phyloP scores from a whole-genome alignment of 1,284 basidiomycete species.

The Pseudozyma flocculosa region DNA sequence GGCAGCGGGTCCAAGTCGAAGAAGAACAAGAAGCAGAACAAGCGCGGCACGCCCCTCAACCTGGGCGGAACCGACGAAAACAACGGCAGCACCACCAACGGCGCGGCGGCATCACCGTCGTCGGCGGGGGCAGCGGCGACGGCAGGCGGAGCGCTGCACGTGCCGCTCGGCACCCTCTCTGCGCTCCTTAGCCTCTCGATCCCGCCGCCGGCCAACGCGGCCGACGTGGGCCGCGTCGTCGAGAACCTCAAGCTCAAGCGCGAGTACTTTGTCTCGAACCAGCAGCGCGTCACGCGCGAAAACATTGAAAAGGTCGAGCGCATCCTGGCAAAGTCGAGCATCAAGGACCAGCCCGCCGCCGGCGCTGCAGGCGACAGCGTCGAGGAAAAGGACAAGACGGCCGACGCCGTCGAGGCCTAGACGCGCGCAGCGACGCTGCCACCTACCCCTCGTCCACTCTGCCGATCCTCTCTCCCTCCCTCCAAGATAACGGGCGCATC shows the following conservation, averaged over 20 bases:
- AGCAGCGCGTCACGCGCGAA: constrained; percentile 62
- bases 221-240: constrained; percentile 79
- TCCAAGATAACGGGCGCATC: too few relatives aligned
- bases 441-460: not conserved
- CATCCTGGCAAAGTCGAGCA: constrained; percentile 31
- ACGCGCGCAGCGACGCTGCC: not conserved
- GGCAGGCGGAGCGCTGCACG: constrained; percentile 63
- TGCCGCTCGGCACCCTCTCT: constrained; percentile 81
- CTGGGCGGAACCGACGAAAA: constrained; percentile 11
- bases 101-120: too few relatives aligned
- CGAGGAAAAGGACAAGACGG: not conserved
- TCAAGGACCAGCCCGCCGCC: constrained; percentile 9
- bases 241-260: constrained; percentile 92
- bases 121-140: too few relatives aligned
- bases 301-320: constrained; percentile 53
- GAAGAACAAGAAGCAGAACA: constrained; percentile 60
- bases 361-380: not conserved
- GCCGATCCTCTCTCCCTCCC: not conserved
- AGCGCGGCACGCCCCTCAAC: constrained; percentile 36
- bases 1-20: constrained; percentile 71
- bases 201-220: constrained; percentile 75
- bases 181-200: constrained; percentile 88
- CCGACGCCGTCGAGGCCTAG: not conserved
- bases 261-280: constrained; percentile 80
- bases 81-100: not conserved